Evolutionary conservation across 345 rosid genomes (phyloP).

Genomic region (Eucalyptus curtisii): DNA sequence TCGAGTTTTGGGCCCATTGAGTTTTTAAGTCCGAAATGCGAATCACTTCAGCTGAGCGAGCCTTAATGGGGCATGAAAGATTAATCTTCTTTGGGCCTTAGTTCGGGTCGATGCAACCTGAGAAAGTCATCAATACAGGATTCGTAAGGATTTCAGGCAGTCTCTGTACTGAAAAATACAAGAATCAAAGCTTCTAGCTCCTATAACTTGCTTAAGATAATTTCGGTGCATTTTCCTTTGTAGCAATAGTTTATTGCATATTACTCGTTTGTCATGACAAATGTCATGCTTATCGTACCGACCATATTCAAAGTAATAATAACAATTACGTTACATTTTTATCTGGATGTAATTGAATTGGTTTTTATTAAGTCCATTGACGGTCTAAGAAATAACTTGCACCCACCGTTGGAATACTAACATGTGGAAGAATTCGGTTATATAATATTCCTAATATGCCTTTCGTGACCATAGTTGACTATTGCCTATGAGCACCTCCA

Average conservation of each 20-base stretch:
- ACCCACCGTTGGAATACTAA: not conserved
- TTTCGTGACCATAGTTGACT: too few relatives aligned
- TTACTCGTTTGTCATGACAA: not conserved
- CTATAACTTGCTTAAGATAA: not conserved
- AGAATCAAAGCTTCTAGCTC: not conserved
- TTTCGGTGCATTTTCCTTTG: not conserved
- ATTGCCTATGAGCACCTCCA: too few relatives aligned
- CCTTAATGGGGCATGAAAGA: not conserved
- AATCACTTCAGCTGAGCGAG: not conserved
- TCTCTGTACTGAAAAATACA: not conserved
- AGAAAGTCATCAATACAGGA: not conserved
- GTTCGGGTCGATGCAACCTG: not conserved
- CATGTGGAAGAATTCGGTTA: not conserved
- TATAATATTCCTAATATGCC: not conserved
- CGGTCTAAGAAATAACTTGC: not conserved
- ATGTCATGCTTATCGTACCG: not conserved
- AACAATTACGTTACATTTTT: not conserved
- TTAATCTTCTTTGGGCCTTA: not conserved
- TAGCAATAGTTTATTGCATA: not conserved
- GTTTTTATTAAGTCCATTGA: not conserved
- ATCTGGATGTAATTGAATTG: not conserved
- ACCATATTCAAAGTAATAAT: not conserved
- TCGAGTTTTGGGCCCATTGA: not conserved
- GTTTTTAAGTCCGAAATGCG: not conserved
- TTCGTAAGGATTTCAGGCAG: not conserved